Base-by-base conservation (phyloP, 2,329 filamentous ascomycete species). In the Podosphaera leucotricha region DNA sequence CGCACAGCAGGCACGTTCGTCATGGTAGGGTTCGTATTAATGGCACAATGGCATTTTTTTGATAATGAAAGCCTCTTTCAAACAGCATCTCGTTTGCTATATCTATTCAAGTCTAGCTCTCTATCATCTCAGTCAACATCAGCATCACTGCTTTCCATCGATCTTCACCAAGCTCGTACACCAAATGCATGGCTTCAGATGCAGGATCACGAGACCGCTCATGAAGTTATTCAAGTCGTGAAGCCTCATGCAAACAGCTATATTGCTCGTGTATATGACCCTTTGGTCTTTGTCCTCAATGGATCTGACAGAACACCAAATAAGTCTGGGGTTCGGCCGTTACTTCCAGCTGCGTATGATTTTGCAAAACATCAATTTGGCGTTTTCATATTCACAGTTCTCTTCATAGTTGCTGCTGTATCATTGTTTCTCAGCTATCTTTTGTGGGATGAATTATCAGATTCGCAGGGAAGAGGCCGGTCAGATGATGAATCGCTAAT, bases 31-130 rank as follows among this genome's bases (percentile, higher is more conserved):
- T 81, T 84, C 50, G 70, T 86, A 6, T 55, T 84, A 15, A 72
- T 77, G 38, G 72, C 81, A 0, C 81, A 86, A 51, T 81, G 76
- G 67, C 81, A 86, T 54, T 85, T 85, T 50, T 79, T 80, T 49
- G 75, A 77, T 39, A 68, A 68, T 41, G 67, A 68, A 44, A 67
- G 65, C 41, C 52, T 68, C 18, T 45, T 59, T 19, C 59, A 58
- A 43, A 56, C 59, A 26, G 26, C 63, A 16, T 52, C 56, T 8
- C 59, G 61, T 6, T 49, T 67, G 13, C 48, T 62, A 20, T 43
- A 47, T 18, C 52, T 57, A 24, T 21, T 50, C 3, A 47, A 40
- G 22, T 47, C 47, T n/a, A 36, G 48, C 16, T 10, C 45, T 7
- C 39, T 44, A 19, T 18, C 40, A 6, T 36, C 48, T 16, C 49